Percentiles rank a stretch among this genome's conserved stretches.
phyloP scores from a whole-genome alignment of 2,329 filamentous ascomycete species.

The Fusarium odoratissimum region DNA sequence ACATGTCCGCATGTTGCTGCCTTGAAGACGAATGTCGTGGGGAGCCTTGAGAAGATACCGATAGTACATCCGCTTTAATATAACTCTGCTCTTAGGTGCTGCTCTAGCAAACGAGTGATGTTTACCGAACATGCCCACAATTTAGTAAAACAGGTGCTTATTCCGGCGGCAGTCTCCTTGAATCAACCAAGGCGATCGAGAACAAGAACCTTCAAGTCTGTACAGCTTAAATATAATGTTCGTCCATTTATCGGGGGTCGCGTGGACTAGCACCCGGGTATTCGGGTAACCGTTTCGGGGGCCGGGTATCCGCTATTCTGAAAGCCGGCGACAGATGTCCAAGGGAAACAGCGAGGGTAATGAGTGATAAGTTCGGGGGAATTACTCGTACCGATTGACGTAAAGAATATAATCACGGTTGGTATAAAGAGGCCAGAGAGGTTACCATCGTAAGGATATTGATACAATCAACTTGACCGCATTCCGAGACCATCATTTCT shows the following conservation, averaged over 20 bases:
- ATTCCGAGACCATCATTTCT: background rate
- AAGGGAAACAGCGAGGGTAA: background rate
- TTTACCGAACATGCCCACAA: too few relatives aligned
- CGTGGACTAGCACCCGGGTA: background rate
- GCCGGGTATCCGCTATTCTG: background rate
- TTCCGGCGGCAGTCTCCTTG: background rate
- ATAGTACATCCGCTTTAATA: too few relatives aligned
- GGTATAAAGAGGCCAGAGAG: too few relatives aligned
- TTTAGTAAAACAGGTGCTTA: too few relatives aligned
- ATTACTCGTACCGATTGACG: too few relatives aligned
- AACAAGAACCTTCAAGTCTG: accelerated
- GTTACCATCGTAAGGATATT: accelerated
- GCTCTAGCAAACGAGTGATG: too few relatives aligned
- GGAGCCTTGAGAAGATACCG: too few relatives aligned
- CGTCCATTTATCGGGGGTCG: accelerated
- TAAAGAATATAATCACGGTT: accelerated
- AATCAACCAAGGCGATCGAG: accelerated
- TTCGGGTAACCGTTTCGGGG: background rate
- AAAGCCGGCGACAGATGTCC: too few relatives aligned
- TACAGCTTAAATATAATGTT: accelerated
- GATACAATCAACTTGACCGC: background rate
- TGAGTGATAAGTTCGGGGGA: accelerated
- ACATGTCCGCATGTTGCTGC: too few relatives aligned
- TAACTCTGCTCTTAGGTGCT: too few relatives aligned
- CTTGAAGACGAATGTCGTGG: too few relatives aligned